A percentile compares a stretch with the other conserved stretches of the same genome.
These are phyloP conservation scores for Pseudogymnoascus sp. DNA, from an alignment of 2,329 filamentous ascomycete genomes.

Conservation along the genomic window DNA sequence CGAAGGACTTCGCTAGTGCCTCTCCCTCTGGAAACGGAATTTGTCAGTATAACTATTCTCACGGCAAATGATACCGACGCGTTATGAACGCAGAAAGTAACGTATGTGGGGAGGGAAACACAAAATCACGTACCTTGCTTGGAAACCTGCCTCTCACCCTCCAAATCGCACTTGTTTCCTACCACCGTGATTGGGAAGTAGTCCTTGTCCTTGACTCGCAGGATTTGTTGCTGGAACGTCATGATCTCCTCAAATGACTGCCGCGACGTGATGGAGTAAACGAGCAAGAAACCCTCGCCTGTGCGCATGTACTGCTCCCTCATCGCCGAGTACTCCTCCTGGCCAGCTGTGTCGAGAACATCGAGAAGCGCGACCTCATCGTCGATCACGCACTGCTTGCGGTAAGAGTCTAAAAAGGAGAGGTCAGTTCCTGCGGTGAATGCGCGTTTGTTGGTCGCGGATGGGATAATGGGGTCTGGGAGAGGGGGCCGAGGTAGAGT, in stretches of 20 bases:
- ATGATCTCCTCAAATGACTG: slow-evolving; percentile 98
- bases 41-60: slow-evolving; percentile 13
- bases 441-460: background rate
- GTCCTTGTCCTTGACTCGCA: slow-evolving; percentile 98
- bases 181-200: slow-evolving; percentile 99
- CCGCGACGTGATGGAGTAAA: slow-evolving; percentile 96
- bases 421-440: background rate
- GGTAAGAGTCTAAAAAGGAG: slow-evolving; percentile 74
- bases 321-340: slow-evolving; percentile 99
- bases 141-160: slow-evolving; percentile 82
- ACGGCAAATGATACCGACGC: background rate
- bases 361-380: slow-evolving; percentile 96
- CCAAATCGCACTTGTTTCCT: slow-evolving; percentile 98
- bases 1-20: slow-evolving; percentile 75
- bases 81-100: background rate
- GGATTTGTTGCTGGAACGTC: slow-evolving; percentile 97
- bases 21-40: slow-evolving; percentile 65
- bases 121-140: slow-evolving; percentile 64
- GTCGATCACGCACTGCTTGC: slow-evolving; percentile 98
- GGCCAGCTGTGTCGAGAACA: slow-evolving; percentile 94
- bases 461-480: background rate
- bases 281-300: slow-evolving; percentile 92
- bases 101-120: slow-evolving; percentile 18
- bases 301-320: slow-evolving; percentile 99
- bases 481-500: slow-evolving; percentile 11